Evolutionary conservation across 208 protist genomes (phyloP), one percentile per base, ranked within the genome.

Genomic region (Acanthamoeba rhysodes): DNA sequence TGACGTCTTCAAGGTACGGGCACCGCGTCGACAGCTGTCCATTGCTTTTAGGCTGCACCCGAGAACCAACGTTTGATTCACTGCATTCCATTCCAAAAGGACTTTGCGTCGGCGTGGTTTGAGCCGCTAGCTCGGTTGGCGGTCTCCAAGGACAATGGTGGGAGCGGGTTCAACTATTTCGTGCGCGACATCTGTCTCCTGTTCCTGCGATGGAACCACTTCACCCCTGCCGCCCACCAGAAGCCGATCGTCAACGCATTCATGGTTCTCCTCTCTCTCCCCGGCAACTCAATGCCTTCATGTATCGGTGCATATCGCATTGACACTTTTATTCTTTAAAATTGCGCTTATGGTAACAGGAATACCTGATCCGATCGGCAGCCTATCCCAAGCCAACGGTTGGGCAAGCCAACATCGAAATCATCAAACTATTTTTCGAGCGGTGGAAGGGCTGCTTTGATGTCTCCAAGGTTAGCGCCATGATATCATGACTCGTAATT

Each of bases 161-260:
- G 95, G 18, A 78, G 22, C 37, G 98, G 98, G 0, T 95, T 99
- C 29, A 97, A 98, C 92, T 99, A 98, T 93, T 96, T 98, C n/a
- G 95, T 97, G 8, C 94, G 98, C 32, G 98, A 99, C 95, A 78
- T 98, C 27, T 68, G 97, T 14, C 57, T 97, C 29, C 29, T 98
- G 22, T 59, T 98, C 53, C 62, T 98, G 34, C 70, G 53, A 8
- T 98, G 97, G 95, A 87, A 95, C 8, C 0, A 94, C 85, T 34
- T 64, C 62, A 29, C 32, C 16, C 95, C 48, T 55, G 96, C 55
- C 27, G 27, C 22, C 85, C 80, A 85, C 34, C 74, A 93, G 85
- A 96, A 45, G 80, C 90, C 66, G 41, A 90, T 94, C 29, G 41
- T 55, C 90, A 90, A 88, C 50, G 84, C 72, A 14, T 70, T 85